Evolutionary conservation across 768 basidiomycete species (phyloP).

Genomic region (Leccinum subgranulosum): DNA sequence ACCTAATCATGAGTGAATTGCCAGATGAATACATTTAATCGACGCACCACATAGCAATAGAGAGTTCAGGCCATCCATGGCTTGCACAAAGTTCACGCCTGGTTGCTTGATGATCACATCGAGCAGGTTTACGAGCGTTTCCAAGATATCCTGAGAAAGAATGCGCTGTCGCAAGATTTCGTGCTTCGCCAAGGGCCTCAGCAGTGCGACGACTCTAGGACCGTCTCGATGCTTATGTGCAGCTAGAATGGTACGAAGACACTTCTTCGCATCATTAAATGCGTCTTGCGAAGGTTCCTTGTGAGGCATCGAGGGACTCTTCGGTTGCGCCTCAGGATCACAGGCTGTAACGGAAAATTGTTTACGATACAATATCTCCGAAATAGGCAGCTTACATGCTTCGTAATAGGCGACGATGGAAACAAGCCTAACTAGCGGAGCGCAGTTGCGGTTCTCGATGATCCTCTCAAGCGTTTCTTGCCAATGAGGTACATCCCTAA

Average conservation of each 20-base stretch:
- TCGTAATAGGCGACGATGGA: not conserved
- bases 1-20: not conserved
- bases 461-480: not conserved
- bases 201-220: not conserved
- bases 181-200: not conserved
- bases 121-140: not conserved
- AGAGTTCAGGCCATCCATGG: not conserved
- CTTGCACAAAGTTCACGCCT: not conserved
- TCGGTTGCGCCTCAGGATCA: not conserved
- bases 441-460: not conserved
- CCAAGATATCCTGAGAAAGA: not conserved
- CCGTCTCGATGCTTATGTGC: not conserved
- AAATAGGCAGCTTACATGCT: not conserved
- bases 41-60: not conserved
- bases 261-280: not conserved
- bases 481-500: not conserved
- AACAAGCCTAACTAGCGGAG: not conserved
- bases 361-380: not conserved
- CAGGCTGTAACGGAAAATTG: not conserved
- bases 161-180: not conserved
- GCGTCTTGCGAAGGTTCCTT: not conserved
- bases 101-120: not conserved
- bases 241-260: not conserved
- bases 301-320: not conserved
- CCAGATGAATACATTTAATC: not conserved